phyloP scores from a whole-genome alignment of 495 filamentous ascomycete genomes.

The Endocarpon pusillum region DNA sequence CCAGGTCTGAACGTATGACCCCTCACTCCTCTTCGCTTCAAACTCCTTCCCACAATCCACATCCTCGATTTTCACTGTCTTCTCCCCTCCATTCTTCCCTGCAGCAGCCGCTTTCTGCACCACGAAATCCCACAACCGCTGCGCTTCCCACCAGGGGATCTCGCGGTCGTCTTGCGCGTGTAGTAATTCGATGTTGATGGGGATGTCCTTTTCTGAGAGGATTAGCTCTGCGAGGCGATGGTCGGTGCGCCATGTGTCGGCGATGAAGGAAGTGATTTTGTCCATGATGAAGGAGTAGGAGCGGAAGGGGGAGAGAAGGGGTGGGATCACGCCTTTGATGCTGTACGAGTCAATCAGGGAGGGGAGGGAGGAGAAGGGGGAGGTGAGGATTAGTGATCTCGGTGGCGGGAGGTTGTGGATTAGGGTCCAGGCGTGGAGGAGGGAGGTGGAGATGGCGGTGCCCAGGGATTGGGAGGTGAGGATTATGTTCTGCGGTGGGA shows the following conservation, averaged over 20 bases:
- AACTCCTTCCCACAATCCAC: slow-evolving; percentile 23
- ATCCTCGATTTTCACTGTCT: slow-evolving; percentile 15
- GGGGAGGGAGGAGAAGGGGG: slow-evolving; percentile 60
- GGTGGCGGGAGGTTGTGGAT: slow-evolving; percentile 29
- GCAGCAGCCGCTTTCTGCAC: slow-evolving; percentile 35
- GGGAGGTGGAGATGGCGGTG: slow-evolving; percentile 61
- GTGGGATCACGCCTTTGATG: slow-evolving; percentile 60
- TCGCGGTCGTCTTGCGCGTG: slow-evolving; percentile 62
- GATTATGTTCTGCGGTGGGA: slow-evolving; percentile 55
- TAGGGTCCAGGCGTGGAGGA: slow-evolving; percentile 47
- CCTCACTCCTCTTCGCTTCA: slow-evolving; percentile 10
- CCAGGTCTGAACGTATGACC: too few relatives aligned
- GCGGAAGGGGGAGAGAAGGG: slow-evolving; percentile 58
- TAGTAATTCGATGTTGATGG: slow-evolving; percentile 50
- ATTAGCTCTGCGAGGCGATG: slow-evolving; percentile 29
- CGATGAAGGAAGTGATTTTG: slow-evolving; percentile 28
- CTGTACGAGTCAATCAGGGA: slow-evolving; percentile 54
- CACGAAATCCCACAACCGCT: slow-evolving; percentile 33
- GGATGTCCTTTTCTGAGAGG: slow-evolving; percentile 22
- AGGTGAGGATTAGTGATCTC: slow-evolving; percentile 57
- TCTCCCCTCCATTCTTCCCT: slow-evolving; percentile 27
- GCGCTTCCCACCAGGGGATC: slow-evolving; percentile 44
- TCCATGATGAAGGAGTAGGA: slow-evolving; percentile 34
- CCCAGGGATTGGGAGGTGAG: slow-evolving; percentile 82
- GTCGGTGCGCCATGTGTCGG: slow-evolving; percentile 39